Conservation (phyloP, 2,329 filamentous ascomycete species). For the Exophiala phaeomuriformis region DNA sequence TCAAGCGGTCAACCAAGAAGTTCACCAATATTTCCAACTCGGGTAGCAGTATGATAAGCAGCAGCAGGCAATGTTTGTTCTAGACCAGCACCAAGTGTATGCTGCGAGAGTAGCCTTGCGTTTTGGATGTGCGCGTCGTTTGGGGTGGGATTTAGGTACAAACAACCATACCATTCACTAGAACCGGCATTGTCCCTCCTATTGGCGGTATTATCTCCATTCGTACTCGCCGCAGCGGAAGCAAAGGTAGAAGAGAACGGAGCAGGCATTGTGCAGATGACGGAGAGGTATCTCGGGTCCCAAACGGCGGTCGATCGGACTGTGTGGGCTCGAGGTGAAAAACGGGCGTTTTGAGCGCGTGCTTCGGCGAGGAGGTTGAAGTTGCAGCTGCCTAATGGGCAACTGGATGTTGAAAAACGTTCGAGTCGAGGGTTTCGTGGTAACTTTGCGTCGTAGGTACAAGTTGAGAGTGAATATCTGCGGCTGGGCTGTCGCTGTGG, state of each 20-base stretch:
- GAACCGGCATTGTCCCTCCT: conserved; percentile 52
- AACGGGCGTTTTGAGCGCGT: conserved; percentile 16
- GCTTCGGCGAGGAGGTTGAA: conserved; percentile 1
- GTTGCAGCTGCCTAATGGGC: neutral
- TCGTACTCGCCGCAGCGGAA: conserved; percentile 72
- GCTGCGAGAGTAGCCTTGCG: neutral
- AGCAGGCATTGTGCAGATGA: conserved; percentile 53
- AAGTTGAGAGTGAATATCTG: conserved; percentile 1
- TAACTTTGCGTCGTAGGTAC: conserved; percentile 8
- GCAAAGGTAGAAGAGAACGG: conserved; percentile 77
- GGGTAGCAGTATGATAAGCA: neutral
- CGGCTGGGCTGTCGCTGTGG: conserved; percentile 1
- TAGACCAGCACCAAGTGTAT: neutral
- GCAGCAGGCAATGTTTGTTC: neutral
- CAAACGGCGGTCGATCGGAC: conserved; percentile 3
- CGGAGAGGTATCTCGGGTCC: neutral
- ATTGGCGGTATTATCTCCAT: conserved; percentile 48
- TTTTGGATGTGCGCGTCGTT: neutral
- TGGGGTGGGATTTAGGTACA: neutral
- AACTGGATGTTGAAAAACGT: neutral
- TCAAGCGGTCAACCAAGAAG: conserved; percentile 4
- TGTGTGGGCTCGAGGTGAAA: conserved; percentile 9
- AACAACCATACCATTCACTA: conserved; percentile 59
- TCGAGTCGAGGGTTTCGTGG: conserved; percentile 2
- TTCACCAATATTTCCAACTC: neutral